Evolutionary conservation across 805 yeast species (phyloP), one percentile per base, ranked within the genome.

Genomic region (Dipodascus albidus): DNA sequence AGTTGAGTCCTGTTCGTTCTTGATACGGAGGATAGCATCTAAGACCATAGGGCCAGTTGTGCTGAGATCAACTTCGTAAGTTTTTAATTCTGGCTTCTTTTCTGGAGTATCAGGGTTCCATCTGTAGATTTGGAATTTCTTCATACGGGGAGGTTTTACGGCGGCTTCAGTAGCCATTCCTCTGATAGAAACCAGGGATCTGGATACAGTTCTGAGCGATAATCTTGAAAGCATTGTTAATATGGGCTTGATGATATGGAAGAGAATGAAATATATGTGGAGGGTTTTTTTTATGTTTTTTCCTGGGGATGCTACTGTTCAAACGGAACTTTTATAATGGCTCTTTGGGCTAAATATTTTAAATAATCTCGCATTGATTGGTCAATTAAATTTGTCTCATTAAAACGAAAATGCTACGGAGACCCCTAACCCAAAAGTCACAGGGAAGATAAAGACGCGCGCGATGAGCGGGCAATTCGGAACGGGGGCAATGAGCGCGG

Each of bases 41-140:
- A 93, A 76, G 52, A 93, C 85, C 99, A 93, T 93, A 54, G 99
- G 99, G 59, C 99, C 99, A 74, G 96, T 87, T 52, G 83, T 74
- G 73, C 89, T 84, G 69, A 93, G 79, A 70, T 93, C 95, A 50
- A 93, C 77, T 61, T 87, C 77, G 74, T 85, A 93, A 58, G 79
- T 78, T 72, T 87, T 83, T 80, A 93, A 78, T 59, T 76, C 74
- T 55, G 99, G 99, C 77, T 90, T 87, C 61, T 80, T 82, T 61
- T 87, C 89, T 52, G 99, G 99, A 52, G 87, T 81, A 69, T 93
- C 99, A 54, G 99, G 99, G 66, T 85, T 86, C 99, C 99, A 93
- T 75, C 99, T 83, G 79, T 93, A 93, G 64, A 93, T 83, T 68
- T 90, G 87, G 73, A 93, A 90, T 27, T 83, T 80, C 76, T 93